Percentiles rank a stretch among this genome's conserved stretches.
phyloP scores from a whole-genome alignment of 2,329 filamentous ascomycete species.

The Epicoccum nigrum region DNA sequence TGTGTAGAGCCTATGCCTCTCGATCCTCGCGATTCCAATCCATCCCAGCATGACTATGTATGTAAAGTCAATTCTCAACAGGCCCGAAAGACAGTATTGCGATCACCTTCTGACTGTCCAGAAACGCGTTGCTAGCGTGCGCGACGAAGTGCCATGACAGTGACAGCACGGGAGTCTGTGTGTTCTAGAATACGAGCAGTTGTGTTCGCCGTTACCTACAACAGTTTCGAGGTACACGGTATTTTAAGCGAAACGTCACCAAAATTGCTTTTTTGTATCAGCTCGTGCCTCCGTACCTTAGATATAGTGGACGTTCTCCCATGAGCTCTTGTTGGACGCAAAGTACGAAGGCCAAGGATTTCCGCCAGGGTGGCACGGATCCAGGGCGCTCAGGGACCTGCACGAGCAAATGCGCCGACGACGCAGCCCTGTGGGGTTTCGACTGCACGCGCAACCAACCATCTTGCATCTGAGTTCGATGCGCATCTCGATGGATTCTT shows the following conservation, averaged over 20 bases:
- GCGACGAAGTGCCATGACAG: constrained; percentile 11
- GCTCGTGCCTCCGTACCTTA: too few relatives aligned
- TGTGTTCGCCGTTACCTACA: not conserved
- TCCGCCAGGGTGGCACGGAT: constrained; percentile 13
- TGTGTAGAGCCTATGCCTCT: too few relatives aligned
- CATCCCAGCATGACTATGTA: too few relatives aligned
- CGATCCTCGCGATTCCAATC: too few relatives aligned
- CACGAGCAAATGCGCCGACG: constrained; percentile 4
- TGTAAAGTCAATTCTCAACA: too few relatives aligned
- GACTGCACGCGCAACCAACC: constrained; percentile 2
- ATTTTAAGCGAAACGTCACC: not conserved
- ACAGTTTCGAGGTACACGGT: too few relatives aligned
- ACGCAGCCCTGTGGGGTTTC: constrained; percentile 4
- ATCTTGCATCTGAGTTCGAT: constrained; percentile 9
- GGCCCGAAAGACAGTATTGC: too few relatives aligned
- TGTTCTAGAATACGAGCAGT: constrained; percentile 1
- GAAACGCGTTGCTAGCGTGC: not conserved
- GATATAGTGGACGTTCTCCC: too few relatives aligned
- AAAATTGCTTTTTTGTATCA: not conserved
- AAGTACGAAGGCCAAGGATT: not conserved
- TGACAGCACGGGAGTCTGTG: constrained; percentile 7
- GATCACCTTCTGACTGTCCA: not conserved
- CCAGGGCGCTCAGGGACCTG: constrained; percentile 8
- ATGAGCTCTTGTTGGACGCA: not conserved
- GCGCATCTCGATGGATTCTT: constrained; percentile 2